A percentile compares a stretch with the other conserved stretches of the same genome.
Conservation (phyloP, 2,329 filamentous ascomycete species). For the Pseudogymnoascus sp. region DNA sequence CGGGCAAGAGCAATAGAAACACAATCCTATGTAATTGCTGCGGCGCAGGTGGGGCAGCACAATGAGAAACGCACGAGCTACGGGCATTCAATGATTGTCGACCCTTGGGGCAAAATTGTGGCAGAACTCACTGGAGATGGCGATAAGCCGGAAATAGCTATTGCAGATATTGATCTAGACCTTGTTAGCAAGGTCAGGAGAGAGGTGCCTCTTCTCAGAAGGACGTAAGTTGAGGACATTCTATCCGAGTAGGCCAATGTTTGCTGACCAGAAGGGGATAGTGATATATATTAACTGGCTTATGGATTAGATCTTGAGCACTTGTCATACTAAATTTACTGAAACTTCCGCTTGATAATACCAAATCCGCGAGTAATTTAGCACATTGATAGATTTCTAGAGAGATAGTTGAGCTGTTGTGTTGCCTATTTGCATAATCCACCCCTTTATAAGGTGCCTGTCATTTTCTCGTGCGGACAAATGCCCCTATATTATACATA, state of each 20-base stretch:
- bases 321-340: neutral
- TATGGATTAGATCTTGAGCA: neutral
- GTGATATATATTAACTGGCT: neutral
- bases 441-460: neutral
- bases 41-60: conserved; percentile 68
- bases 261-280: neutral
- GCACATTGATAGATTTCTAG: neutral
- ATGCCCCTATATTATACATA: neutral
- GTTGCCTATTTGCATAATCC: neutral
- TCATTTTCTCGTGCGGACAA: neutral
- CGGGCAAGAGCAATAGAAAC: conserved; percentile 79
- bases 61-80: conserved; percentile 73
- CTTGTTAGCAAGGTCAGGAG: conserved; percentile 42
- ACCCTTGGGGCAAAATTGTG: conserved; percentile 75
- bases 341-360: neutral
- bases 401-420: neutral
- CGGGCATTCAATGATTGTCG: conserved; percentile 75
- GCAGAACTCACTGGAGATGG: conserved; percentile 49
- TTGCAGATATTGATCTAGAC: conserved; percentile 46
- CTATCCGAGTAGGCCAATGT: neutral
- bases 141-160: conserved; percentile 36
- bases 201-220: conserved; percentile 48
- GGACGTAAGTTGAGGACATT: conserved; percentile 29
- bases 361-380: neutral
- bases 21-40: conserved; percentile 77